Percentiles rank a stretch among this genome's conserved stretches.
These are phyloP conservation scores for Colletotrichum destructivum DNA, from an alignment of 2,329 filamentous ascomycete genomes.

Conservation along the genomic window DNA sequence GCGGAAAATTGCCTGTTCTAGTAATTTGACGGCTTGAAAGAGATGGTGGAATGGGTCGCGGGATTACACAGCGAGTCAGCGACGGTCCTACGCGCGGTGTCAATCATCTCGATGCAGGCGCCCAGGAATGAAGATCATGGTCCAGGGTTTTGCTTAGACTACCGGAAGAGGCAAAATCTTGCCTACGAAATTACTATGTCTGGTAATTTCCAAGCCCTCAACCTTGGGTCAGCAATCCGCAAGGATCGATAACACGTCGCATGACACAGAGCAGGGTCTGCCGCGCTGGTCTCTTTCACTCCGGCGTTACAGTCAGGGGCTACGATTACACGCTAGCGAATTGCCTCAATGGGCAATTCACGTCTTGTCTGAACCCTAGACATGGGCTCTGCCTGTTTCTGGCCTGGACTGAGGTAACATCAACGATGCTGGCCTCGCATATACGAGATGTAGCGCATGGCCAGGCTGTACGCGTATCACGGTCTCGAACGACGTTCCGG, in stretches of 20 bases:
- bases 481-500: neutral
- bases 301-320: neutral
- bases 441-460: neutral
- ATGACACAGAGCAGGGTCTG: neutral
- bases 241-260: neutral
- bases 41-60: neutral
- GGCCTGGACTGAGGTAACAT: neutral
- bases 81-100: neutral
- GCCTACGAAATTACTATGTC: neutral
- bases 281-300: neutral
- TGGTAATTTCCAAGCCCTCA: neutral
- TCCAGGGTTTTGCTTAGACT: neutral
- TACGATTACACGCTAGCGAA: no score
- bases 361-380: neutral
- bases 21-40: neutral
- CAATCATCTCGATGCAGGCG: neutral
- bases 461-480: neutral
- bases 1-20: neutral
- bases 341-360: neutral
- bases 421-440: neutral
- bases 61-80: neutral
- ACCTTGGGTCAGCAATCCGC: neutral
- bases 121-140: neutral
- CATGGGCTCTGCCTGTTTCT: neutral
- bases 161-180: neutral